Base-by-base conservation (phyloP, 2,329 filamentous ascomycete genomes). In the Alternaria novae-zelandiae region DNA sequence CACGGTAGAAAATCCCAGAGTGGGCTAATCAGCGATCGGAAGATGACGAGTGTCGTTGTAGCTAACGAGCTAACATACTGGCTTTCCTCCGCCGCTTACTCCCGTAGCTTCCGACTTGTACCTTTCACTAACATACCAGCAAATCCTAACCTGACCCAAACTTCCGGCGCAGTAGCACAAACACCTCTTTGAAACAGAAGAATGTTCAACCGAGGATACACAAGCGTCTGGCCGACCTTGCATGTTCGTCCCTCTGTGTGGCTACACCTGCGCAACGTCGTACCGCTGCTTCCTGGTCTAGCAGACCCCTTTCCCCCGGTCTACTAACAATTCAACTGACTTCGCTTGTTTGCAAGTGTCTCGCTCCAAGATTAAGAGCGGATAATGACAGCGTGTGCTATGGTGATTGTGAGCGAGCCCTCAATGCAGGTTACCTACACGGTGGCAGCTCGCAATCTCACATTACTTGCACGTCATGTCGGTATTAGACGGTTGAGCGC, bases 391-490 rank as follows among this genome's bases (percentile, higher is more conserved):
- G 57, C 53, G 43, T 59, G 57, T 59, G 41, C 43, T 53, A 47
- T 67, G 43, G 13, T 67, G 60, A 17, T 61, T 67, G 57, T 66
- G 4, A 53, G 49, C 67, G 66, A 61, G 60, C 49, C 57, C 61
- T 61, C 54, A 47, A 56, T 43, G 53, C 59, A 50, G 32, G 51
- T 51, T 68, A 47, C 45, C 59, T 45, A 23, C 58, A 55, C 62
- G 41, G 28, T 47, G 59, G 25, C 26, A 13, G 28, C 21, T 49
- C 41, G 55, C 32, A 56, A 63, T 64, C 66, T 67, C 66, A 70
- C 67, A 68, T 68, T 66, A 64, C 65, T 46, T 69, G 63, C 63
- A 50, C 64, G 62, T 64, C 56, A 66, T 66, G 64, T 65, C 61
- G 55, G 58, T 63, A 51, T 63, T 25, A 65, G 56, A 59, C 53